These are phyloP conservation scores for Aspergillus bertholletiae DNA, from an alignment of 495 filamentous ascomycete genomes.

Conservation along the genomic window DNA sequence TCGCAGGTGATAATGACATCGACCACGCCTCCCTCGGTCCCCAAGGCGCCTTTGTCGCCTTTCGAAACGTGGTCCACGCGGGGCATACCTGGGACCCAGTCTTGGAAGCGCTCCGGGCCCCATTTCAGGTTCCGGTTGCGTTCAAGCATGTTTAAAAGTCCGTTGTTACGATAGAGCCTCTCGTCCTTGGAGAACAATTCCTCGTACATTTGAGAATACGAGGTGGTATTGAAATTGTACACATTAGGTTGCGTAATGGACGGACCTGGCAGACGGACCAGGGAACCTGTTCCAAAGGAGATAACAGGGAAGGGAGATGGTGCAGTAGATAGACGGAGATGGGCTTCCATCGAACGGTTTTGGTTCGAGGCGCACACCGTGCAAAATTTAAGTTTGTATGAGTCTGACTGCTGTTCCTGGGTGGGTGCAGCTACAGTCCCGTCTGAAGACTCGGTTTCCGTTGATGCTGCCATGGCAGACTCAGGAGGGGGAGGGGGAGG, in stretches of 20 bases:
- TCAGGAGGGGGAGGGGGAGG: constrained; percentile 46
- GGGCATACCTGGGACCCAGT: constrained; percentile 88
- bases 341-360: constrained; percentile 98
- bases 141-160: constrained; percentile 91
- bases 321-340: constrained; percentile 79
- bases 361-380: constrained; percentile 98
- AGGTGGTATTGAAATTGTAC: constrained; percentile 93
- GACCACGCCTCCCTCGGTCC: constrained; percentile 85
- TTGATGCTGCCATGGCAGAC: constrained; percentile 13
- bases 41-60: constrained; percentile 67
- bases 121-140: constrained; percentile 89
- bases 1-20: constrained; percentile 98
- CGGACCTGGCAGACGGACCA: constrained; percentile 91
- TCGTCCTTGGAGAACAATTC: constrained; percentile 83
- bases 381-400: constrained; percentile 90
- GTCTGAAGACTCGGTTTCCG: constrained; percentile 20
- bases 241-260: constrained; percentile 91
- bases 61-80: constrained; percentile 56
- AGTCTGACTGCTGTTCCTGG: constrained; percentile 49
- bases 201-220: constrained; percentile 85
- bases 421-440: constrained; percentile 34
- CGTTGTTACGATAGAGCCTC: constrained; percentile 85
- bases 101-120: constrained; percentile 96
- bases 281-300: constrained; percentile 94
- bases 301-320: constrained; percentile 79